Base-by-base conservation (phyloP, 2,329 filamentous ascomycete genomes). In the Ceratocystis cacaofunesta region DNA sequence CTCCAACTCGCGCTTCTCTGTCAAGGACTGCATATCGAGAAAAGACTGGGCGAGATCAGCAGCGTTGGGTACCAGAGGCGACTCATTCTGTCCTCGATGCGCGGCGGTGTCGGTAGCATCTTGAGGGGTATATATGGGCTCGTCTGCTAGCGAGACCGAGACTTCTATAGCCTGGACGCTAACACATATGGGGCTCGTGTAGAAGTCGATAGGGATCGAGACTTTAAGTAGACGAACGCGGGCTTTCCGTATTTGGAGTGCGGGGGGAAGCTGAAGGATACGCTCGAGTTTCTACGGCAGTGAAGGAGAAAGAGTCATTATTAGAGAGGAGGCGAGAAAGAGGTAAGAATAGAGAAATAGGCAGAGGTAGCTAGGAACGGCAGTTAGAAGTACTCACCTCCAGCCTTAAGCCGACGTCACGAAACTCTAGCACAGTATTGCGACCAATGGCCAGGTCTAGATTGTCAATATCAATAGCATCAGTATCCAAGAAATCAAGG, bases 141-240 rank as follows among this genome's bases (percentile, higher is more conserved):
- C 43, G 43, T 64, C 64, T 22, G 65, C 57, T n/a, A 90, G 78
- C 69, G 79, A 80, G 28, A 89, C 72, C 67, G 85, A 82, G 41
- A 95, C 81, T 69, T 92, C 83, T 68, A 96, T 84, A 22, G 90
- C 91, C 70, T 92, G 85, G 25, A 92, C 81, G 72, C 96, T 89
- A 70, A 92, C 84, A 36, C 83, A 79, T 72, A 97, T 95, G 32
- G 90, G 86, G 70, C 87, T 92, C 64, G 85, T 87, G 74, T 92
- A 91, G 69, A 96, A 86, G 74, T 96, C 90, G 73, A 94, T 86
- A 12, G 92, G 90, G 62, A 97, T 82, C 6, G 88, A 95, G 64
- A 96, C 78, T 71, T 88, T 87, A 28, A 97, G 82, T 5, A 88
- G 79, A 2, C 88, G 77, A 63, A 96, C 84, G 69, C 85, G 86